These are phyloP conservation scores for Fusarium fujikuroi DNA, from an alignment of 2,329 filamentous ascomycete genomes.

Conservation along the genomic window DNA sequence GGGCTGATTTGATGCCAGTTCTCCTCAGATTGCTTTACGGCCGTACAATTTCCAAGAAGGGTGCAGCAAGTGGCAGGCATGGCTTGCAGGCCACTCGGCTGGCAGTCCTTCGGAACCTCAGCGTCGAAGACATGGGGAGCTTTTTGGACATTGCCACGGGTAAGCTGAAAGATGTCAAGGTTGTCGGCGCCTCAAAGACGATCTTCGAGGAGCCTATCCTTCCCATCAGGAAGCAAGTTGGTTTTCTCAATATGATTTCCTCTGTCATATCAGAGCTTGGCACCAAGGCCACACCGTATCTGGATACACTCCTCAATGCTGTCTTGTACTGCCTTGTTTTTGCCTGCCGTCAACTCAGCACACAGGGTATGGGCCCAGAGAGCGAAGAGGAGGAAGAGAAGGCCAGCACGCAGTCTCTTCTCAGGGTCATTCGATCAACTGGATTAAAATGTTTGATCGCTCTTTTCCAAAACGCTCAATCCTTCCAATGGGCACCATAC, in stretches of 20 bases:
- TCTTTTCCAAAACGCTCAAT: slow-evolving; percentile 78
- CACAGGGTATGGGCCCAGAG: slow-evolving; percentile 48
- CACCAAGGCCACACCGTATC: slow-evolving; percentile 74
- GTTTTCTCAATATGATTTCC: slow-evolving; percentile 91
- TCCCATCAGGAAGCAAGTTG: slow-evolving; percentile 81
- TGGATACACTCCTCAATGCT: slow-evolving; percentile 76
- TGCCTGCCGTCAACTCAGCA: slow-evolving; percentile 69
- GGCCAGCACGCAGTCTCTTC: slow-evolving; percentile 64
- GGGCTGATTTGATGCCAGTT: slow-evolving; percentile 81
- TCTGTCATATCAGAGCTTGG: slow-evolving; percentile 88
- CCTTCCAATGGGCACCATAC: slow-evolving; percentile 78
- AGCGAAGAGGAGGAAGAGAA: slow-evolving; percentile 57
- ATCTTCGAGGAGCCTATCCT: slow-evolving; percentile 69
- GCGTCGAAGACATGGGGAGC: slow-evolving; percentile 76
- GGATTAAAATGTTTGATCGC: slow-evolving; percentile 86
- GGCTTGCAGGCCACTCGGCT: slow-evolving; percentile 85
- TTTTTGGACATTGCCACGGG: slow-evolving; percentile 88
- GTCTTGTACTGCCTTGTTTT: slow-evolving; percentile 84
- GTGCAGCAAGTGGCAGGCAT: slow-evolving; percentile 78
- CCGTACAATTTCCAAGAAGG: slow-evolving; percentile 84
- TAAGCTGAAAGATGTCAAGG: slow-evolving; percentile 68
- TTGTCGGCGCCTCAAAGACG: slow-evolving; percentile 65
- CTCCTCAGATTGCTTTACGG: slow-evolving; percentile 90
- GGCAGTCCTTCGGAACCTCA: slow-evolving; percentile 81
- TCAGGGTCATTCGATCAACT: slow-evolving; percentile 73